Evolutionary conservation across 1,284 basidiomycete genomes (phyloP), one percentile per base, ranked within the genome.

Genomic region (Microbotryomycetes sp.): DNA sequence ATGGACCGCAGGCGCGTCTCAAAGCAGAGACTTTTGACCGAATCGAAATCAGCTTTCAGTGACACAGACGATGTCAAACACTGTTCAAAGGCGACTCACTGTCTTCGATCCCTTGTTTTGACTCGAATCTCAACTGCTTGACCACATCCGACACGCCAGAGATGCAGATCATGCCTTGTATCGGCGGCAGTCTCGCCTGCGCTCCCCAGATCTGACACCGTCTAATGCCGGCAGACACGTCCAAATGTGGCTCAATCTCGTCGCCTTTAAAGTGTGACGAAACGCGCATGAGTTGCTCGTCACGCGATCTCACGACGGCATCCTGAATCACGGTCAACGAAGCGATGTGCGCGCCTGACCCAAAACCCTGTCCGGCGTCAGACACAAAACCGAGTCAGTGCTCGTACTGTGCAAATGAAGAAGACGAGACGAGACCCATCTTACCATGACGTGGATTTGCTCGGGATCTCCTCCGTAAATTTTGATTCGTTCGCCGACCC

Each of bases 241-340:
- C 54, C 5, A 60, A 30, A 15, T 45, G 35, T 5, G 35, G 23
- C 23, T 45, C 50, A 31, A 31, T n/a, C 13, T 47, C 13, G 31
- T 26, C 13, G 57, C 15, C 15, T 28, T 45, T 6, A 30, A 5
- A 23, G 26, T 21, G n/a, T 54, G 11, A 52, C 51, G n/a, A 50
- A 21, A 26, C 48, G 35, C 7, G 24, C 41, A 31, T 53, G 51
- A 46, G 28, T 31, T 58, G 56, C 15, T 55, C 57, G 35, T 72
- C 68, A 11, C 71, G 60, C 5, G 71, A 71, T 3, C 72, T 65
- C 24, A 75, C 74, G 18, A 75, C 73, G n/a, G 75, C 74, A 57
- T 75, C 72, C 52, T 77, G 75, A 5, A 73, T 67, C 7, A 76
- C 59, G 13, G 75, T 73, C 27, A 77, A 65, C 53, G 73, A 65